Percentiles rank a stretch among this genome's conserved stretches.
These are phyloP conservation scores for Lolium multiflorum DNA, from an alignment of 176 grass and related monocot genomes.

Conservation along the genomic window DNA sequence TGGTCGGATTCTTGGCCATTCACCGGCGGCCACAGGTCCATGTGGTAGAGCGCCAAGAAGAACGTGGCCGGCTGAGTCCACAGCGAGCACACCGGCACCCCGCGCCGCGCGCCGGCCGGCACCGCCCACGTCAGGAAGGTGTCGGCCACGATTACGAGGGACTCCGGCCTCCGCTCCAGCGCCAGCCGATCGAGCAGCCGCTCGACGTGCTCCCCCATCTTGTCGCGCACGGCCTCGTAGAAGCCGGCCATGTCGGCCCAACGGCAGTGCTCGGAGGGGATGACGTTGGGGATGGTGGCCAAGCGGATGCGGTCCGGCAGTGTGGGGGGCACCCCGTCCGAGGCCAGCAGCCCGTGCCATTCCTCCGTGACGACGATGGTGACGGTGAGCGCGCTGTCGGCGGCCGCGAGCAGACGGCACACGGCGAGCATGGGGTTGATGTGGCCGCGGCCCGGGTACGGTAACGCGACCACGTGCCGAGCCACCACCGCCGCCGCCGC, in stretches of 20 bases:
- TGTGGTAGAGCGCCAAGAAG: constrained; percentile 54
- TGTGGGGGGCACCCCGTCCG: background rate
- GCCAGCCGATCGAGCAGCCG: constrained; percentile 44
- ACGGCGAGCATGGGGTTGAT: constrained; percentile 76
- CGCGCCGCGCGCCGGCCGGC: constrained; percentile 42
- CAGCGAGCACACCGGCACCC: constrained; percentile 66
- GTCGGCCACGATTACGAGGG: constrained; percentile 52
- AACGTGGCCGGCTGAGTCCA: constrained; percentile 59
- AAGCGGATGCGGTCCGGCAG: constrained; percentile 49
- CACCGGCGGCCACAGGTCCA: constrained; percentile 45
- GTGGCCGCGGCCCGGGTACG: constrained; percentile 75
- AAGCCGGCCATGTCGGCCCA: constrained; percentile 47
- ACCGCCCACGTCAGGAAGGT: constrained; percentile 62
- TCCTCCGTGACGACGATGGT: constrained; percentile 78
- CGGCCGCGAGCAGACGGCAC: constrained; percentile 59
- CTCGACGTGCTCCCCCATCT: constrained; percentile 58
- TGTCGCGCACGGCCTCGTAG: constrained; percentile 52
- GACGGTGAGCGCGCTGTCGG: constrained; percentile 35
- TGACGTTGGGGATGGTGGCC: constrained; percentile 70
- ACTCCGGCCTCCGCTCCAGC: constrained; percentile 36
- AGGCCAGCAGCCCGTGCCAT: constrained; percentile 59
- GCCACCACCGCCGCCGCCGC: background rate
- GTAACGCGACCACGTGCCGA: constrained; percentile 63
- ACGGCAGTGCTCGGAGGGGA: constrained; percentile 66
- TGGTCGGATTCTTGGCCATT: constrained; percentile 6